phyloP scores from a whole-genome alignment of 495 filamentous ascomycete genomes.

The Penicillium canariense region DNA sequence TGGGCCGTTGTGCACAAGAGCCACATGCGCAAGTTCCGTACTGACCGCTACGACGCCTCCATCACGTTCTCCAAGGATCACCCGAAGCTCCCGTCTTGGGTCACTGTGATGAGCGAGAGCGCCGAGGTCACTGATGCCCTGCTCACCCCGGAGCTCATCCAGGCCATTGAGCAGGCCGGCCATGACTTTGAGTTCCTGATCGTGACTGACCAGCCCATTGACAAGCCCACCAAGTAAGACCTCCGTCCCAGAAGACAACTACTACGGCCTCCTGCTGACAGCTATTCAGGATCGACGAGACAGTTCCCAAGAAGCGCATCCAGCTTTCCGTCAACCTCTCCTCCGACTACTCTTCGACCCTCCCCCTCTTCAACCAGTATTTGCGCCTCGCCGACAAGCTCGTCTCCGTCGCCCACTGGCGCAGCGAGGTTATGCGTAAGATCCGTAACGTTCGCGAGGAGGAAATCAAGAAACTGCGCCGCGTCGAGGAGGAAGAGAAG shows the following conservation, averaged over 20 bases:
- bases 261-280: too few relatives aligned
- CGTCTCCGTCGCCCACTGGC: conserved; percentile 74
- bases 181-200: conserved; percentile 85
- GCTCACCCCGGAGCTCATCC: conserved; percentile 78
- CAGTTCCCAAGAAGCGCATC: conserved; percentile 79
- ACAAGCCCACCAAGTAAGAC: conserved; percentile 82
- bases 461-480: conserved; percentile 73
- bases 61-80: conserved; percentile 91
- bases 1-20: conserved; percentile 96
- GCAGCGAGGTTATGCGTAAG: conserved; percentile 79
- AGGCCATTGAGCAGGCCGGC: conserved; percentile 76
- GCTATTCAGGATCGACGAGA: conserved; percentile 74
- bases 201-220: conserved; percentile 83
- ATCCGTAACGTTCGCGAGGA: conserved; percentile 78
- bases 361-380: conserved; percentile 80
- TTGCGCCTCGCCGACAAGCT: conserved; percentile 80
- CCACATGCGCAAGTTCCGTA: conserved; percentile 81
- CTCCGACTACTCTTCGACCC: conserved; percentile 59
- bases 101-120: conserved; percentile 93
- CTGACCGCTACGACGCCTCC: conserved; percentile 91
- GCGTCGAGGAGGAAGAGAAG: conserved; percentile 85
- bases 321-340: conserved; percentile 67
- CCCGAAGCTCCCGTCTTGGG: conserved; percentile 84
- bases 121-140: conserved; percentile 90
- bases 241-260: neutral